phyloP scores from a whole-genome alignment of 345 rosid species.

The Xanthoceras sorbifolium region DNA sequence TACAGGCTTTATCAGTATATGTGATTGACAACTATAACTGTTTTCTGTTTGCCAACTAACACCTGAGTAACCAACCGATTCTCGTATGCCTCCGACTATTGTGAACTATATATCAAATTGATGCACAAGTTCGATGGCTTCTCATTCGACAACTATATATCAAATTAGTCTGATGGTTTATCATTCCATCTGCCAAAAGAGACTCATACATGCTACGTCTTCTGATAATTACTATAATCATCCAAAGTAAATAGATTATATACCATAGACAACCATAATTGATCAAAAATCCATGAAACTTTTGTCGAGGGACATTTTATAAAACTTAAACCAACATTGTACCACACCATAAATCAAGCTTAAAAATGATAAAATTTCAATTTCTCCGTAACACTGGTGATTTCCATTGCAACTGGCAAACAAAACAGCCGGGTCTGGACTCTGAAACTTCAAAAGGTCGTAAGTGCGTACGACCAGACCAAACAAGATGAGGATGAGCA shows the following conservation, averaged over 20 bases:
- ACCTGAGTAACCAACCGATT: too few relatives aligned
- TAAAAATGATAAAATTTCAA: background rate
- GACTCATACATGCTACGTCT: too few relatives aligned
- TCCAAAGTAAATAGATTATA: background rate
- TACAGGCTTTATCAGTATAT: background rate
- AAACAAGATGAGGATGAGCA: background rate
- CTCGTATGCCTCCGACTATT: too few relatives aligned
- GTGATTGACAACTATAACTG: background rate
- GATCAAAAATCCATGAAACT: background rate
- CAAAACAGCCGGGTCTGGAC: background rate
- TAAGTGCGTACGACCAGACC: too few relatives aligned
- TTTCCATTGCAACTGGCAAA: background rate
- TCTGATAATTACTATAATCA: background rate
- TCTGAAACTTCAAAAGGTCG: background rate
- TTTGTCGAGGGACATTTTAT: background rate
- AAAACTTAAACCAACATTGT: background rate
- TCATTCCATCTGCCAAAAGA: too few relatives aligned
- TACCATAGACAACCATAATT: background rate
- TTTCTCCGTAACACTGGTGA: background rate
- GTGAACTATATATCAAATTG: too few relatives aligned
- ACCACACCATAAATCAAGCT: background rate
- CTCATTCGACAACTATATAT: too few relatives aligned
- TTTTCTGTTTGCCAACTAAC: too few relatives aligned
- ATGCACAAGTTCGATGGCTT: too few relatives aligned
- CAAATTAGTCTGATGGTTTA: too few relatives aligned